Evolutionary conservation across 2,329 filamentous ascomycete species (phyloP), one percentile per base, ranked within the genome.

Genomic region (Penicillium sp.): DNA sequence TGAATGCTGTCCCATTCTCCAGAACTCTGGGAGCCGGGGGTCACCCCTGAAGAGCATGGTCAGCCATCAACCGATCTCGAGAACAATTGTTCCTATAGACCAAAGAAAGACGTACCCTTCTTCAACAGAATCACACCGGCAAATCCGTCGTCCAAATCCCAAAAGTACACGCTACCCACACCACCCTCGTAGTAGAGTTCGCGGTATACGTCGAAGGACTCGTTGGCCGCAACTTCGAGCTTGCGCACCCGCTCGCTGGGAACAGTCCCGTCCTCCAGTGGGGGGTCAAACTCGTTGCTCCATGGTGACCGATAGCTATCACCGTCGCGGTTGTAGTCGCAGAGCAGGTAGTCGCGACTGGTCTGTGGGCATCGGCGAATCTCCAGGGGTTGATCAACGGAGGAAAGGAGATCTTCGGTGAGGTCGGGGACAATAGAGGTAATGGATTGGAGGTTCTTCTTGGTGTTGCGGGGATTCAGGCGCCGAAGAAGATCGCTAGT

Each of bases 321-420:
- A 53, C 93, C 93, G 72, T 98, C 93, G 56, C 93, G 90, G 79
- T 98, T 98, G 80, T 98, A 98, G 79, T 98, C 93, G 78, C 93
- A 98, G 64, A 96, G 86, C 42, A 98, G 82, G 76, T 95, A 98
- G 74, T 97, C 93, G 59, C 91, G 87, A 61, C 89, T 89, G 26
- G 88, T 86, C 72, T 90, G 87, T 60, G 82, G 82, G 77, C 93
- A 97, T 57, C 87, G 86, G 61, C 86, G 84, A 54, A 94, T 80
- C 49, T 86, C 84, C 47, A 98, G 84, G 20, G 93, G 93, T 70
- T 97, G 91, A 72, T 98, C 93, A 60, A 98, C 93, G 20, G 91
- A 95, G 57, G 91, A 93, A 56, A 98, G 88, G 35, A 98, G 88
- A 69, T 98, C 93, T 77, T 98, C 93, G 64, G 91, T 93, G 50